phyloP scores from a whole-genome alignment of 306 rosid genomes.

The Cucumis hystrix region DNA sequence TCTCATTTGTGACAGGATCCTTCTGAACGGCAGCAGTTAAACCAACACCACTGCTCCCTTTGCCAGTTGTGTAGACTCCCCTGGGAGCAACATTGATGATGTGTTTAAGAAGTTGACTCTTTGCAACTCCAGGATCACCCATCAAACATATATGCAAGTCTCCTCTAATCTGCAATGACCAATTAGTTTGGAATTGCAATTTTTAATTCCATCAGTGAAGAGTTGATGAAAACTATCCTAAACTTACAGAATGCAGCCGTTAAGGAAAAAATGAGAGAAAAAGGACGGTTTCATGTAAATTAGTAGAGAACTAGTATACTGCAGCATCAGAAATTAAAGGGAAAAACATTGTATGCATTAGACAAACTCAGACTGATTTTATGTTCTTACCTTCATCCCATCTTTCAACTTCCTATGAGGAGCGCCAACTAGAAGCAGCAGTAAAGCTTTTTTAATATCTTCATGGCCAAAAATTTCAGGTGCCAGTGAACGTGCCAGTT shows the following conservation, averaged over 20 bases:
- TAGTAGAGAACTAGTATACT: not conserved
- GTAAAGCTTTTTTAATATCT: slow-evolving; percentile 82
- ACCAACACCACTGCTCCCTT: slow-evolving; percentile 99
- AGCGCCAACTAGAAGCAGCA: slow-evolving; percentile 94
- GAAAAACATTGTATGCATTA: not conserved
- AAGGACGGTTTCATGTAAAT: not conserved
- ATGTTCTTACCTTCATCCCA: slow-evolving; percentile 75
- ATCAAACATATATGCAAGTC: slow-evolving; percentile 91
- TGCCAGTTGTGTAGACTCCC: slow-evolving; percentile 95
- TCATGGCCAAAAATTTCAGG: slow-evolving; percentile 98
- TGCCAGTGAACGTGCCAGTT: slow-evolving; percentile 74
- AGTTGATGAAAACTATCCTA: not conserved
- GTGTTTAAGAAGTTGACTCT: slow-evolving; percentile 98
- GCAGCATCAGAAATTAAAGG: not conserved
- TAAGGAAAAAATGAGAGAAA: not conserved
- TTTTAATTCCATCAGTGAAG: not conserved
- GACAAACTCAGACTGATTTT: not conserved
- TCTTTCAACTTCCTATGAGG: slow-evolving; percentile 84
- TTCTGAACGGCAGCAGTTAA: slow-evolving; percentile 98
- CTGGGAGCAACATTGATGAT: slow-evolving; percentile 93
- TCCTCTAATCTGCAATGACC: slow-evolving; percentile 78
- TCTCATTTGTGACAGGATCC: slow-evolving; percentile 97
- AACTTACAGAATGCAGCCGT: not conserved
- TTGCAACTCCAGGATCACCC: slow-evolving; percentile 99
- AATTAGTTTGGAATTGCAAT: not conserved